Evolutionary conservation across 371 early-diverging fungal genomes (phyloP), one percentile per base, ranked within the genome.

Genomic region (Mortierella sp.): DNA sequence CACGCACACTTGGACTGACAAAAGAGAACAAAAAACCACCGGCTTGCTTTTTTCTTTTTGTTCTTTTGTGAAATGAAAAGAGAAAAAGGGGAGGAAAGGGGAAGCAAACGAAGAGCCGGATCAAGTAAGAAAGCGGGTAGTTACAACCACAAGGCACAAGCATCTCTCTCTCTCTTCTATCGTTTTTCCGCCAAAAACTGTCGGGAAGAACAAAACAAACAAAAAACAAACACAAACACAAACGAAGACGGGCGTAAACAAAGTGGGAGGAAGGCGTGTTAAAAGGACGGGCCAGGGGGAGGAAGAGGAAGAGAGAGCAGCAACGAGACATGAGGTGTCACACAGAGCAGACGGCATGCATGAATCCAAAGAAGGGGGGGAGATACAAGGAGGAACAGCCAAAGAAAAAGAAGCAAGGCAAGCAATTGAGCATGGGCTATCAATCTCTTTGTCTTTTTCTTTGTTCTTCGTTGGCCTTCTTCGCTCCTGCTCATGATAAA

Each of bases 261-360:
- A 76, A 76, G 38, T 70, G 70, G 77, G 77, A 63, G 44, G 38
- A 78, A 31, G 48, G 34, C 71, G 50, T 48, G 44, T 68, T 52
- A 60, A 68, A 47, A 54, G 24, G 44, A 38, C 38, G 63, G 73
- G 47, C n/a, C 50, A 57, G 80, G 48, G 55, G 78, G 31, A 28
- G 42, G 42, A 38, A 38, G 42, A 38, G 5, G 42, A 38, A 38
- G 42, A 38, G 42, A 38, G 42, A 38, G 42, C 42, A 38, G 42
- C 42, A 28, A 44, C 54, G 31, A 57, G 44, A 60, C 60, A 31
- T 60, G 60, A 38, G n/a, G 55, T 50, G 57, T 72, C 19, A 47
- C 65, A 77, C 55, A 38, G 48, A 70, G 42, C 65, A 70, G 54
- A 45, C 28, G 74, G 58, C 75, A 57, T 71, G 80, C 71, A 71